Evolutionary conservation across 495 filamentous ascomycete genomes (phyloP), one percentile per base, ranked within the genome.

Genomic region (Talaromyces ruber): DNA sequence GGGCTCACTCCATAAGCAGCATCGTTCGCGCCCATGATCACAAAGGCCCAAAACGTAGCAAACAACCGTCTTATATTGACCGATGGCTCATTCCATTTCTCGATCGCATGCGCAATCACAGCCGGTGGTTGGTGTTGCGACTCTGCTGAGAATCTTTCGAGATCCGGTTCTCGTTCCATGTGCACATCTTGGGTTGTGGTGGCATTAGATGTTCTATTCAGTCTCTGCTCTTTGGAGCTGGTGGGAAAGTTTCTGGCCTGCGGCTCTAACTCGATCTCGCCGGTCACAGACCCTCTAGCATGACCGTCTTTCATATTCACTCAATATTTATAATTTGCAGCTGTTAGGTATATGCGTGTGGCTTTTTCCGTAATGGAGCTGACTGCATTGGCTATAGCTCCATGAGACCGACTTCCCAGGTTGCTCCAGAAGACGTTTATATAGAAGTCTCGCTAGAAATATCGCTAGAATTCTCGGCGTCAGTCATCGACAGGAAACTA

Each of bases 21-120:
- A 76, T 96, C 92, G 70, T 91, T 94, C 67, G 84, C 80, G 6
- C 92, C 92, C 84, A 94, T 86, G 5, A 90, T 82, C 14, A 91
- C 74, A 66, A 96, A 94, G 53, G 74, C 77, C 78, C 83, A 90
- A 65, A 90, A 86, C n/a, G 87, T 85, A 3, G 86, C 72, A 28
- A 85, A 70, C 7, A 85, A 79, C 18, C 91, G 82, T 64, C 75
- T 85, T 12, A 86, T 76, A 72, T 93, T 94, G 21, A 78, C 76
- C 11, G 77, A 72, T 2, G 89, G 82, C 28, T 81, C 68, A 66
- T 96, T 94, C 92, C 92, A 95, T 71, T 70, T 72, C 62, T 86
- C 64, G 47, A 64, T 45, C 1, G 58, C 66, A 50, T 60, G 59
- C 26, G 45, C 59, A 12, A 51, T 45, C 14, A 32, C 59, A 50